Base-by-base conservation (phyloP, 257 asterid species). In the Striga asiatica region DNA sequence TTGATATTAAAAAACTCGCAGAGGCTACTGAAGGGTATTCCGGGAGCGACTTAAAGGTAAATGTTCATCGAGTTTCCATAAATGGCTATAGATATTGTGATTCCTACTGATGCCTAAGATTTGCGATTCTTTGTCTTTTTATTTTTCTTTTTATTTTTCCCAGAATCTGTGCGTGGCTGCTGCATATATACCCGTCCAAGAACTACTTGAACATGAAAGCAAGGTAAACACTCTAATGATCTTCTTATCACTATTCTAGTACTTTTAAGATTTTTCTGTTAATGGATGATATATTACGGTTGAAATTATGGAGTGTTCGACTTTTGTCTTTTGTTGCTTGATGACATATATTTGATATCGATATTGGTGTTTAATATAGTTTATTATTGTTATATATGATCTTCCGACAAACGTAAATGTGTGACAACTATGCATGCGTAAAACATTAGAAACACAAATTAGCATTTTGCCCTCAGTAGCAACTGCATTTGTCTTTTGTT, bases 31-130 rank as follows among this genome's bases (percentile, higher is more conserved):
- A 82, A 50, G 88, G 93, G 68, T 82, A 82, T 73, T 82, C 88
- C 5, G 88, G 93, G 59, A 82, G 93, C 49, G 93, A 82, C 71
- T 70, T 82, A 61, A 82, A 82, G 88, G 93, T 82, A 22, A 48
- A 9, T 18, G 17, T 35, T 14, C n/a, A n/a, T n/a, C n/a, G n/a
- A 41, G 16, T 41, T n/a, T n/a, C 14, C 18, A 12, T 13, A 41
- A 8, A 41, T 7, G 20, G 47, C 7, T 3, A n/a, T 13, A 2
- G 23, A 17, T 7, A 19, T 1, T 17, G 10, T 6, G 39, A 19
- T 24, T 49, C 21, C 29, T 24, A 13, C 52, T 18, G 35, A 22
- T 38, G 24, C 39, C 31, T 56, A 50, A 31, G 20, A 12, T 35
- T 55, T n/a, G n/a, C n/a, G n/a, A n/a, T n/a, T n/a, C n/a, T 12